These are phyloP conservation scores for Balansia obtecta DNA, from an alignment of 2,329 filamentous ascomycete species.

Conservation along the genomic window DNA sequence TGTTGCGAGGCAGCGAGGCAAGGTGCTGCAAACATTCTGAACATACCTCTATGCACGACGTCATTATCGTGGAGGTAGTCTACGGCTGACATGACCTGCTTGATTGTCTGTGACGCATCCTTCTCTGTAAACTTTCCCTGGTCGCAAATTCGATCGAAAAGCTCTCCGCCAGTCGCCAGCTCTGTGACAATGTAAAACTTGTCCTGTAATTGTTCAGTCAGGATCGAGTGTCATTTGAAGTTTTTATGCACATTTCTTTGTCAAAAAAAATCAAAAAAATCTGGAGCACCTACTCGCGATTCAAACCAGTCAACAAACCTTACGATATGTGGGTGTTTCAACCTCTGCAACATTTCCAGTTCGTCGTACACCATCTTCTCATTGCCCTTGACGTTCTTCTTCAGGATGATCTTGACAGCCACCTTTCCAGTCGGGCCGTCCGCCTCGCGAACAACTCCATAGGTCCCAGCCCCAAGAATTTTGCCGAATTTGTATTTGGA, in stretches of 20 bases:
- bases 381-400: slow-evolving; percentile 98
- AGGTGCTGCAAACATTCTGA: too few species aligned
- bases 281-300: slow-evolving; percentile 56
- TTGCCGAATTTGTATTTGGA: slow-evolving; percentile 83
- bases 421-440: slow-evolving; percentile 75
- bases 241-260: neutral
- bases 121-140: slow-evolving; percentile 98
- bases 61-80: slow-evolving; percentile 90
- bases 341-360: slow-evolving; percentile 78
- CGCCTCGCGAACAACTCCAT: slow-evolving; percentile 94
- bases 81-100: slow-evolving; percentile 84
- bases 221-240: neutral
- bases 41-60: slow-evolving; percentile 82
- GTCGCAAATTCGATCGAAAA: slow-evolving; percentile 97
- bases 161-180: slow-evolving; percentile 85
- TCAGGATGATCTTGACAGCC: slow-evolving; percentile 96
- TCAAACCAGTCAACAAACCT: slow-evolving; percentile 98
- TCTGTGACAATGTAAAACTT: slow-evolving; percentile 99
- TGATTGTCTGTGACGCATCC: slow-evolving; percentile 91
- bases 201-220: slow-evolving; percentile 44
- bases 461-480: slow-evolving; percentile 91
- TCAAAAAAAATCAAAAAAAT: too few species aligned
- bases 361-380: slow-evolving; percentile 99
- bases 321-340: slow-evolving; percentile 93
- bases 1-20: neutral